phyloP scores from a whole-genome alignment of 768 basidiomycete species.

The Leccinellum luteum region DNA sequence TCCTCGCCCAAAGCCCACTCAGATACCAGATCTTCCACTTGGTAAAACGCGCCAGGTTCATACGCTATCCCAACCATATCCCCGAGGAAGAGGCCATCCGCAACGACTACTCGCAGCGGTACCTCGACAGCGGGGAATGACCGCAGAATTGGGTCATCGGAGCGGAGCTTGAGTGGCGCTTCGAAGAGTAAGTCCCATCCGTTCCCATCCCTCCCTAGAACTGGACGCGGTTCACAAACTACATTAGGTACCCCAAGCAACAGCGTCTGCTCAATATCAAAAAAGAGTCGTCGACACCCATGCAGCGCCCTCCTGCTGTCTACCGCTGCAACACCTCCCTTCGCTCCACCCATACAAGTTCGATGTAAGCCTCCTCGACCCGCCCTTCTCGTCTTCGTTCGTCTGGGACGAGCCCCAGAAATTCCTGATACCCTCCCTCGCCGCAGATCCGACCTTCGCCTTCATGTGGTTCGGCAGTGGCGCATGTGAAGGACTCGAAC shows the following conservation, averaged over 20 bases:
- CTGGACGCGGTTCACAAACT: too few relatives aligned
- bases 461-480: constrained; percentile 96
- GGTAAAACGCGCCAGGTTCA: constrained; percentile 67
- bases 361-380: constrained; percentile 89
- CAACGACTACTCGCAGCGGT: constrained; percentile 90
- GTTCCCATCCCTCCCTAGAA: too few relatives aligned
- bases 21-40: constrained; percentile 53
- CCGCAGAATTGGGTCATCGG: constrained; percentile 93
- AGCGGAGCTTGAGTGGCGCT: constrained; percentile 81
- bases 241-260: constrained; percentile 86
- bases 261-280: constrained; percentile 81
- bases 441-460: constrained; percentile 89
- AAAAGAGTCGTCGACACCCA: constrained; percentile 69
- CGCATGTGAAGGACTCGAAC: constrained; percentile 84
- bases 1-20: constrained; percentile 40
- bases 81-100: constrained; percentile 95
- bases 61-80: constrained; percentile 77
- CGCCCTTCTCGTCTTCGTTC: constrained; percentile 83
- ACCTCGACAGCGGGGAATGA: constrained; percentile 90
- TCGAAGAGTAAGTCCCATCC: constrained; percentile 76
- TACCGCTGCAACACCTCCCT: constrained; percentile 56
- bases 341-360: constrained; percentile 69
- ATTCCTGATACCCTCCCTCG: constrained; percentile 76
- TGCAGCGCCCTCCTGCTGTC: constrained; percentile 73
- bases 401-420: constrained; percentile 82